phyloP scores from a whole-genome alignment of 129 eudicot genomes.

The Cynara cardunculus region DNA sequence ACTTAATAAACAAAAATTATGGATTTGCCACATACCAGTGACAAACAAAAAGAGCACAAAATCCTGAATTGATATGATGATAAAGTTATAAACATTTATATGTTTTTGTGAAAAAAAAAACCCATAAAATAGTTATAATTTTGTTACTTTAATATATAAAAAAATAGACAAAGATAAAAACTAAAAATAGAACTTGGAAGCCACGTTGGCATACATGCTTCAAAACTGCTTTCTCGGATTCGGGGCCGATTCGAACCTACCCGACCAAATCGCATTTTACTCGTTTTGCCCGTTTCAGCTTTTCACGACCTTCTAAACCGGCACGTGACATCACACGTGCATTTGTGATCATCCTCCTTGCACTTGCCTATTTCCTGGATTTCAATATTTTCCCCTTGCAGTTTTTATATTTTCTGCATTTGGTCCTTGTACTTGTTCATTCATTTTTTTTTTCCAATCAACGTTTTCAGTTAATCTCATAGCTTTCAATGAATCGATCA shows the following conservation, averaged over 20 bases:
- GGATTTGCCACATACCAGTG: no score
- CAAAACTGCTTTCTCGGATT: constrained; percentile 36
- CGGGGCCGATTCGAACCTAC: constrained; percentile 44
- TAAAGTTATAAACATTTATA: not conserved
- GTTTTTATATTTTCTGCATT: not conserved
- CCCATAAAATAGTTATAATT: no score
- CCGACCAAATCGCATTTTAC: constrained; percentile 50
- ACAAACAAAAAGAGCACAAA: no score
- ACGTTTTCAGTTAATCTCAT: not conserved
- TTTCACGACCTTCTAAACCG: constrained; percentile 39
- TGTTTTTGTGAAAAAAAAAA: no score
- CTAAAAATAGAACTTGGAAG: not conserved
- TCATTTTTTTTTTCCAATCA: not conserved
- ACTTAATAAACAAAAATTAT: no score
- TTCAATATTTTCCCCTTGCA: not conserved
- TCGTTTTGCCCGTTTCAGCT: constrained; percentile 32
- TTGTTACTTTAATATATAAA: not conserved
- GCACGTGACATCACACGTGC: constrained; percentile 59
- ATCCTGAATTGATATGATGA: no score
- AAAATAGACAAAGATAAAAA: not conserved
- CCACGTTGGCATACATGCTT: constrained; percentile 37
- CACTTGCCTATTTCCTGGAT: not conserved
- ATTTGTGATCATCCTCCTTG: not conserved
- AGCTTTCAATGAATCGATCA: not conserved
- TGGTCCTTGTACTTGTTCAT: constrained; percentile 13